Conservation (phyloP, 1,284 basidiomycete species). For the Kalmanozyma brasiliensis region DNA sequence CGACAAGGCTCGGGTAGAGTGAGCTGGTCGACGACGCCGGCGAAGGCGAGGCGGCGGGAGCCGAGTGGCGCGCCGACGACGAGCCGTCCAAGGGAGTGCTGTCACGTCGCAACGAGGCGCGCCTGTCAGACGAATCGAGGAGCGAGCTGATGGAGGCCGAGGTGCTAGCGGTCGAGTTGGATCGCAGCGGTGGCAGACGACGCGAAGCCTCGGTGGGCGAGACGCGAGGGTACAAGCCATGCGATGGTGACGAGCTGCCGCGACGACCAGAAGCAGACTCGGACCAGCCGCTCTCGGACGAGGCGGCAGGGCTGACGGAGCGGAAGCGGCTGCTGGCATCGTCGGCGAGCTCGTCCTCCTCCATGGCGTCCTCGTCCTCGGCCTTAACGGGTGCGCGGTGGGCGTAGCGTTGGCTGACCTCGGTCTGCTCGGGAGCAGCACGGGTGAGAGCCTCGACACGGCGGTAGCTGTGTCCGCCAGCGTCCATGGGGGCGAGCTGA, state of each 20-base stretch:
- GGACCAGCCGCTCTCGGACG: conserved; percentile 32
- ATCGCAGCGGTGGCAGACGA: conserved; percentile 33
- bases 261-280: conserved; percentile 20
- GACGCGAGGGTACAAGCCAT: conserved; percentile 49
- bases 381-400: conserved; percentile 23
- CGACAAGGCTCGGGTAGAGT: conserved; percentile 49
- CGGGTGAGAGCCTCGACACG: conserved; percentile 63
- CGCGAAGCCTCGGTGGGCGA: conserved; percentile 31
- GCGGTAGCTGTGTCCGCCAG: conserved; percentile 53
- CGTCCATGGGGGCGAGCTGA: conserved; percentile 55
- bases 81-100: conserved; percentile 11
- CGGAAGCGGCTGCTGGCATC: conserved; percentile 25
- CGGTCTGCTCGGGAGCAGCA: conserved; percentile 51
- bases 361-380: conserved; percentile 45
- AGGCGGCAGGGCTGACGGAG: conserved; percentile 35
- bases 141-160: conserved; percentile 44
- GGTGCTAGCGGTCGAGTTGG: conserved; percentile 29
- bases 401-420: neutral
- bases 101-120: conserved; percentile 19
- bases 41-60: conserved; percentile 18
- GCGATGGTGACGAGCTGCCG: conserved; percentile 37
- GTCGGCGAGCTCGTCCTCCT: conserved; percentile 37
- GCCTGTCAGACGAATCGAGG: conserved; percentile 19
- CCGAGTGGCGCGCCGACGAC: conserved; percentile 18
- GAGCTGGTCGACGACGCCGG: conserved; percentile 17